Conservation (phyloP, 306 rosid genomes). For the Rosa chinensis region DNA sequence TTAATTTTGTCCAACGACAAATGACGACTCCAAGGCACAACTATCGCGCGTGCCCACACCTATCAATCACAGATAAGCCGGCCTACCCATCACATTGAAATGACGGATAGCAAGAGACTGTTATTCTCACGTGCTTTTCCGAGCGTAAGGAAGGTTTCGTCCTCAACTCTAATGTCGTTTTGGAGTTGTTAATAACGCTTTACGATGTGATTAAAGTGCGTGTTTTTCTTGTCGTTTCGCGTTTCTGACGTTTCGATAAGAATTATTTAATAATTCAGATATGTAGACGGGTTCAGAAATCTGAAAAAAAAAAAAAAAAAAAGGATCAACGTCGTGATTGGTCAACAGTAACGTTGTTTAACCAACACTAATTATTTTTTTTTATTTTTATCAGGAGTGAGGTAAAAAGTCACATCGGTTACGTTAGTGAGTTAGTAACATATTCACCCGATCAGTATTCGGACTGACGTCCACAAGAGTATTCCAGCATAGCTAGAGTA, state of each 20-base stretch:
- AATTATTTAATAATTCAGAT: too few relatives aligned
- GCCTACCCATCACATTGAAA: neutral
- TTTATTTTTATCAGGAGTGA: too few relatives aligned
- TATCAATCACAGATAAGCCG: neutral
- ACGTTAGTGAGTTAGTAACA: too few relatives aligned
- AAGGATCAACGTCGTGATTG: neutral
- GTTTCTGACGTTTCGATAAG: neutral
- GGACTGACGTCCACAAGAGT: too few relatives aligned
- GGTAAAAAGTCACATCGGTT: too few relatives aligned
- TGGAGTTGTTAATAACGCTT: constrained; percentile 15
- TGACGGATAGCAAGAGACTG: neutral
- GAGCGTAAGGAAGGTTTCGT: neutral
- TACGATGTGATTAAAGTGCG: constrained; percentile 17
- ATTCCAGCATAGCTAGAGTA: too few relatives aligned
- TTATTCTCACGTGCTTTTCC: neutral
- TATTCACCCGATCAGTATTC: too few relatives aligned
- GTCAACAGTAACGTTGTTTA: neutral
- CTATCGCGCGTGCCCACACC: neutral
- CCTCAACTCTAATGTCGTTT: constrained; percentile 6
- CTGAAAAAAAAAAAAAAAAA: neutral
- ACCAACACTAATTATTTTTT: too few relatives aligned
- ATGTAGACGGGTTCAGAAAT: neutral
- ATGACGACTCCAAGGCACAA: neutral
- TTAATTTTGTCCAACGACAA: neutral
- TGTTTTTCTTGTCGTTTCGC: constrained; percentile 7